A percentile compares a stretch with the other conserved stretches of the same genome.
Conservation (phyloP, 352 stramenopile genomes). For the Halophytophthora batemanensis region DNA sequence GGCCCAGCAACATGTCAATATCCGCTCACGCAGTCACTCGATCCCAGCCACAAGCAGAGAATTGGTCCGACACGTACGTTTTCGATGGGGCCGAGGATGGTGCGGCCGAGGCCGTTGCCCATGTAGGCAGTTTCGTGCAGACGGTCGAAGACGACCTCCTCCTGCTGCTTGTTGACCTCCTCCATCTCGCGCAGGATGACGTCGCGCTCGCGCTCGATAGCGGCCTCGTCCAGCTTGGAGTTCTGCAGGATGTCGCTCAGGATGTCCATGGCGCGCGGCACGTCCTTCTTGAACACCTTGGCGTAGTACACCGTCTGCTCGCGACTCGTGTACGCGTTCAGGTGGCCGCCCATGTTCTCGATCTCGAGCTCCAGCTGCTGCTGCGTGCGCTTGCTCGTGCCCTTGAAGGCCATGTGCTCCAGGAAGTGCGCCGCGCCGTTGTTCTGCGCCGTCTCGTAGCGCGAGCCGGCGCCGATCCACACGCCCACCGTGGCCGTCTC, state of each 20-base stretch:
- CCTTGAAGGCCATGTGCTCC: constrained; percentile 99
- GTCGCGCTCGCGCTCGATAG: constrained; percentile 97
- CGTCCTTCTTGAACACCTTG: constrained; percentile 99
- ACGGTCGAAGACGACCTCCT: constrained; percentile 98
- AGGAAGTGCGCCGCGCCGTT: constrained; percentile 99
- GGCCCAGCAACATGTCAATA: neutral
- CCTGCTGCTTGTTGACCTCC: constrained; percentile 98
- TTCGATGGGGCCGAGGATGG: constrained; percentile 98
- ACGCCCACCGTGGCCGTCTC: constrained; percentile 98
- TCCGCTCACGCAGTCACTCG: neutral
- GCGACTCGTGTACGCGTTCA: constrained; percentile 99
- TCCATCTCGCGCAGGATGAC: constrained; percentile 99
- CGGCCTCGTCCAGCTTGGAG: constrained; percentile 95
- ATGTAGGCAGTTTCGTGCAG: constrained; percentile 99
- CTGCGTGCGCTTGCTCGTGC: constrained; percentile 95
- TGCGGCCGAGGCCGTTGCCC: constrained; percentile 96
- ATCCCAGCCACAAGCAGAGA: neutral
- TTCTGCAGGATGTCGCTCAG: constrained; percentile 99
- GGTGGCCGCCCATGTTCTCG: constrained; percentile 99
- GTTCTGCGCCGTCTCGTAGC: constrained; percentile 98
- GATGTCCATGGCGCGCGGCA: constrained; percentile 97
- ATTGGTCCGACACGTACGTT: constrained; percentile 93
- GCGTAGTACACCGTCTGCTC: constrained; percentile 99
- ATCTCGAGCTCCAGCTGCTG: constrained; percentile 99
- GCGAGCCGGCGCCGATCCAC: constrained; percentile 94